Percentiles rank a stretch among this genome's conserved stretches.
Conservation (phyloP, 108 stramenopile species). For the Bacterosira constricta region DNA sequence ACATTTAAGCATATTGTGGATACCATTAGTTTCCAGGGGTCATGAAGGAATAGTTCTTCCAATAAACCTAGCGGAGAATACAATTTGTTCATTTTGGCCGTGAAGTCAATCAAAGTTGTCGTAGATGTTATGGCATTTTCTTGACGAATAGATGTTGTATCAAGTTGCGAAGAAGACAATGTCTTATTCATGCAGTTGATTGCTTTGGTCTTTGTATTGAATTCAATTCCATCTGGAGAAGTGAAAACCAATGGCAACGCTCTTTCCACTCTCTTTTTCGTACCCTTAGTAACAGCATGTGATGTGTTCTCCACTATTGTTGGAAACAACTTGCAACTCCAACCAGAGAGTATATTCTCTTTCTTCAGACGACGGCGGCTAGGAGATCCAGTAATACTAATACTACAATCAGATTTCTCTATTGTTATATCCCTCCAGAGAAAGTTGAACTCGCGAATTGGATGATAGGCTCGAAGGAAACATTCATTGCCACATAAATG, state of each 20-base stretch:
- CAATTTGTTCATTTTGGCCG: slow-evolving; percentile 13
- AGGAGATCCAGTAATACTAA: background rate
- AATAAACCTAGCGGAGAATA: slow-evolving; percentile 65
- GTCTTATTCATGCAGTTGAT: slow-evolving; percentile 10
- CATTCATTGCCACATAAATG: slow-evolving; percentile 47
- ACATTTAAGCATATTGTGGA: slow-evolving; percentile 67
- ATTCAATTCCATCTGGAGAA: slow-evolving; percentile 28
- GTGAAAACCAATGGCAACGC: slow-evolving; percentile 8
- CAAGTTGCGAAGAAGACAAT: slow-evolving; percentile 4
- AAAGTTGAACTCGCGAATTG: slow-evolving; percentile 42
- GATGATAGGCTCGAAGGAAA: slow-evolving; percentile 49
- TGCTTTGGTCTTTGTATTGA: slow-evolving; percentile 12
- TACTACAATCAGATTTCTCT: background rate
- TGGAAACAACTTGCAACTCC: slow-evolving; percentile 38
- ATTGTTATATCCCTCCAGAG: slow-evolving; percentile 35
- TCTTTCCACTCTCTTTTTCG: slow-evolving; percentile 1
- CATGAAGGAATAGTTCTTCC: slow-evolving; percentile 65
- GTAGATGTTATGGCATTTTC: background rate
- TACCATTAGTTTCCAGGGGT: slow-evolving; percentile 70
- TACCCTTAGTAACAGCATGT: background rate
- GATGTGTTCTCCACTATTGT: background rate
- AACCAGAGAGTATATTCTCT: slow-evolving; percentile 24
- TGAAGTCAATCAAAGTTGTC: background rate
- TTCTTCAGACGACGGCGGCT: background rate
- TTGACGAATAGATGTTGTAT: background rate